Evolutionary conservation across 768 basidiomycete species (phyloP), one percentile per base, ranked within the genome.

Genomic region (Leccinum barrowsii): DNA sequence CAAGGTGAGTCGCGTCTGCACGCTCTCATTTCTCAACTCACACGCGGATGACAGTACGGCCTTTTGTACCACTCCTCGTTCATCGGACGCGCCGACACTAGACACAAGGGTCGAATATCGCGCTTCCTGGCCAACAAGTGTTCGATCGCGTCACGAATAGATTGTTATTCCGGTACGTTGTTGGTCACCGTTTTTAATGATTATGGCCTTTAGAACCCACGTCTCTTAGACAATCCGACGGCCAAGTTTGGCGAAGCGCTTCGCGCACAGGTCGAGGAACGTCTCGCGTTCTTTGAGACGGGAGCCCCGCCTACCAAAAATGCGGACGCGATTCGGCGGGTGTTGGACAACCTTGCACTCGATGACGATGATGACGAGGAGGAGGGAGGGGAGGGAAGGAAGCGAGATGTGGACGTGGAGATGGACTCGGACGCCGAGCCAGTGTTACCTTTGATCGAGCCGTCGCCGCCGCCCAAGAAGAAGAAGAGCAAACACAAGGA

Each of bases 51-150:
- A 21, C 70, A 98, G 92, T 98, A 98, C 68, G 96, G 96, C 68
- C 83, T 98, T n/a, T 82, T 98, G 64, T 98, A 95, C 74, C 94
- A 98, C 76, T 95, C 94, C 19, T 82, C 94, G 2, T 98, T 97
- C 78, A 98, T 98, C 71, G 94, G 94, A 11, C 90, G 94, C 47
- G 96, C 96, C 5, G 92, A 87, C 17, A 82, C 93, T 46, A 96
- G 94, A 75, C 85, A 91, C 81, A 98, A 98, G 80, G 96, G 96
- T 10, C 89, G 96, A 56, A 98, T 98, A 70, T 97, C 95, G 4
- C 88, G 96, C n/a, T 98, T 98, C 84, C 80, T 98, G 7, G 96
- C 96, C 40, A 98, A 98, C 82, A 98, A 98, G 76, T 94, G 93
- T 70, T 95, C 94, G 56, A 98, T 98, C 65, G 96, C 96, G 2